Conservation (phyloP, 495 filamentous ascomycete genomes). For the Hypoxylon trugodes region DNA sequence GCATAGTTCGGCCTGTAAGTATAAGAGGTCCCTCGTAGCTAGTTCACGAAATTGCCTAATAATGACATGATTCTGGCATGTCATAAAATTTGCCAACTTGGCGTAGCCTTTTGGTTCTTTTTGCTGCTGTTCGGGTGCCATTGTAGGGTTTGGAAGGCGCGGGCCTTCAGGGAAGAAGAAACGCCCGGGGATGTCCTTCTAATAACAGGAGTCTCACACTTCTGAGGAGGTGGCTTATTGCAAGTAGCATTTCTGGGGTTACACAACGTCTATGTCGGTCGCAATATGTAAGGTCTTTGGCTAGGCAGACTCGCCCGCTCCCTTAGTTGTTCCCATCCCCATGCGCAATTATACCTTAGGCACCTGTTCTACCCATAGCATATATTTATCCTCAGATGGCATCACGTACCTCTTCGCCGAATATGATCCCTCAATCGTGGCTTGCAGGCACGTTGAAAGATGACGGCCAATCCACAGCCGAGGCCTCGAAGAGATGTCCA, state of each 20-base stretch:
- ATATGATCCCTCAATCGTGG: no score
- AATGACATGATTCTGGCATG: slow-evolving; percentile 32
- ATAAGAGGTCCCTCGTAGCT: slow-evolving; percentile 47
- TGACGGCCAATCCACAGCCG: neutral
- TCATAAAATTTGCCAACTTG: slow-evolving; percentile 33
- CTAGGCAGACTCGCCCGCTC: no score
- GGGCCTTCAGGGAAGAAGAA: neutral
- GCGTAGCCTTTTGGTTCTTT: slow-evolving; percentile 14
- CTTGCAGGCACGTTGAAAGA: no score
- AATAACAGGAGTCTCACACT: neutral
- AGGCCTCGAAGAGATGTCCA: neutral
- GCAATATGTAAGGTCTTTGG: no score
- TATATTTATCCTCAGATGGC: no score
- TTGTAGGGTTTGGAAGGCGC: neutral
- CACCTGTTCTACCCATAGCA: no score
- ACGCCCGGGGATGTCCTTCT: neutral
- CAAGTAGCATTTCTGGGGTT: neutral
- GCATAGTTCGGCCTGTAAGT: slow-evolving; percentile 47
- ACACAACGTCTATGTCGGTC: no score
- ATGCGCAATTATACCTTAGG: no score
- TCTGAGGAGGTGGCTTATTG: neutral
- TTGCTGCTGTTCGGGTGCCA: neutral
- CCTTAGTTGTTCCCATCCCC: no score
- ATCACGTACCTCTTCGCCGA: no score
- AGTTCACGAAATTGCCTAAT: slow-evolving; percentile 45